Conservation (phyloP, 345 rosid genomes). For the Firmiana major region DNA sequence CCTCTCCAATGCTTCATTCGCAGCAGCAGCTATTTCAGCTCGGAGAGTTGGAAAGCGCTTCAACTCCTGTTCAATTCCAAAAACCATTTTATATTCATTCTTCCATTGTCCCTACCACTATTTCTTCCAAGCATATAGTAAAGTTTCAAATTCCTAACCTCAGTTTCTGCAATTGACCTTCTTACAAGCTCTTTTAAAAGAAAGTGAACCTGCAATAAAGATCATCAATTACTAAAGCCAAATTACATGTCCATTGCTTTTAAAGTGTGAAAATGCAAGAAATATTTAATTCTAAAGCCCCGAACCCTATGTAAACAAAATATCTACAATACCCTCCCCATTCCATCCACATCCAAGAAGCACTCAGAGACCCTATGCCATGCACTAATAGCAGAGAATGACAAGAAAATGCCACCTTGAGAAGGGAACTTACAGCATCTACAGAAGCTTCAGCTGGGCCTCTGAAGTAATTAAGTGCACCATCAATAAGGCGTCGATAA, state of each 20-base stretch:
- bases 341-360: neutral
- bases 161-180: slow-evolving; percentile 67
- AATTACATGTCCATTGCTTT: neutral
- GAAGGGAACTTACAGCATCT: slow-evolving; percentile 59
- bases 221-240: neutral
- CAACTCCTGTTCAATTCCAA: slow-evolving; percentile 49
- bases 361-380: neutral
- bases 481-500: slow-evolving; percentile 69
- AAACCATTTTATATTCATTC: slow-evolving; percentile 1
- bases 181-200: slow-evolving; percentile 79
- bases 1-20: slow-evolving; percentile 55
- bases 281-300: neutral
- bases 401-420: neutral
- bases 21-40: slow-evolving; percentile 72
- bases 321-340: neutral
- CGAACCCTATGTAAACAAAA: neutral
- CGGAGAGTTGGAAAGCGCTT: slow-evolving; percentile 72
- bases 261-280: neutral
- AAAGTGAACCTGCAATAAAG: slow-evolving; percentile 56
- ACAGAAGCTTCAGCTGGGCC: slow-evolving; percentile 91
- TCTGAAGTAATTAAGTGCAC: slow-evolving; percentile 62
- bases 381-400: neutral
- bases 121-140: neutral
- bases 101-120: neutral
- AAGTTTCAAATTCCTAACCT: slow-evolving; percentile 36